Evolutionary conservation across 257 asterid species (phyloP), one percentile per base, ranked within the genome.

Genomic region (Capsicum pubescens): DNA sequence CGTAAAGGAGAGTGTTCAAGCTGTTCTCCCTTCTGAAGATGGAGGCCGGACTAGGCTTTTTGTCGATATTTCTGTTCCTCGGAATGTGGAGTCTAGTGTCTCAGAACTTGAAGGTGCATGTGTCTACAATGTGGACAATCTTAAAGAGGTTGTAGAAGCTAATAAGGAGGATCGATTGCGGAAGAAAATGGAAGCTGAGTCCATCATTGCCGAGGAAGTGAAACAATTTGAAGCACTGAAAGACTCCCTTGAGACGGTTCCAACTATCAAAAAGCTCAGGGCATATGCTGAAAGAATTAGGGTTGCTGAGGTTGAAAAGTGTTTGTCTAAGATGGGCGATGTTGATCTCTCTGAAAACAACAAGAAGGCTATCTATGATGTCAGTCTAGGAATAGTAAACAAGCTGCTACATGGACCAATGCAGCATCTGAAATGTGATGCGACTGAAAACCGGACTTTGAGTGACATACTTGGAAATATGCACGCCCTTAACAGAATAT

Each of bases 131-230:
- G 99, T 95, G 35, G 99, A 95, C 61, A 94, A 94, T 89, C 90
- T 95, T 87, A 85, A 95, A 87, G 97, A 93, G 90, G 98, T 94
- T 42, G 99, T 95, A 91, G 98, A 91, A 42, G 92, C 96, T 59
- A 94, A 94, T 89, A 92, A 91, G 85, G 98, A 90, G 85, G 98
- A 93, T 67, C 86, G 98, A 56, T 66, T 91, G 87, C 84, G 82
- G 85, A 94, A 91, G 89, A 97, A 95, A 74, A 87, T 32, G 90
- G 98, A 96, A 90, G 98, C 98, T 72, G 93, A 88, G 84, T 63
- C 89, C 46, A 91, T 96, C 64, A 92, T 94, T 3, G 50, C 9
- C 10, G 98, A 95, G 85, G 99, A 92, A 88, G 94, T 92, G 68
- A 88, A 86, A 42, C 90, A 91, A 80, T 93, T 94, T 21, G 97